Evolutionary conservation across 306 rosid genomes (phyloP), one percentile per base, ranked within the genome.

Genomic region (Glycyrrhiza uralensis): DNA sequence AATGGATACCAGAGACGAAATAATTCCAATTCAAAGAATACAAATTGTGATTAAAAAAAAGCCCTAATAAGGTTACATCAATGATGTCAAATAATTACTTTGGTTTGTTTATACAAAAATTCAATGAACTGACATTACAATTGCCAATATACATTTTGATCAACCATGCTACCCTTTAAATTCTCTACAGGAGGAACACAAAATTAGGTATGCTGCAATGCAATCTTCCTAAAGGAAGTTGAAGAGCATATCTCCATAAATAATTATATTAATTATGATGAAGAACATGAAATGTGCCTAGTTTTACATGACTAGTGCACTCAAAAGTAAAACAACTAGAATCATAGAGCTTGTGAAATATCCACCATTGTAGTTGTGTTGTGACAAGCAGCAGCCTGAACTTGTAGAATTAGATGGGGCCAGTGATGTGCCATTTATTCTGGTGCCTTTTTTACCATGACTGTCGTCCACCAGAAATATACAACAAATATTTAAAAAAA

Each of bases 371-470:
- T 75, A 32, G 78, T 80, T n/a, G 54, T 71, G 71, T 33, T 28
- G 86, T 2, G 92, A 74, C 23, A 30, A 59, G 82, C 90, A 59
- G 82, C 90, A 85, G 59, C 91, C 90, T 26, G 96, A 85, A 74
- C 23, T 46, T 0, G 96, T 65, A 18, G 92, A 79, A 67, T 88
- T 93, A 10, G 98, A 87, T 64, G 98, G 93, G 44, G 96, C 97
- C 36, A 79, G 75, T 9, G 72, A 59, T 6, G 96, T 88, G 76
- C 76, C 79, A 69, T 93, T 93, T 58, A 18, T 51, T 12, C 79
- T 12, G 29, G 84, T 87, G 45, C 91, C 84, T 44, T 88, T 93
- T 75, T 67, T 85, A n/a, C 92, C 87, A 18, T 45, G 68, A 64
- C 96, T 93, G 74, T 9, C 42, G 70, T 76, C 66, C 64, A 46